Base-by-base conservation (phyloP, 768 basidiomycete genomes). In the Suillus tomentosus region DNA sequence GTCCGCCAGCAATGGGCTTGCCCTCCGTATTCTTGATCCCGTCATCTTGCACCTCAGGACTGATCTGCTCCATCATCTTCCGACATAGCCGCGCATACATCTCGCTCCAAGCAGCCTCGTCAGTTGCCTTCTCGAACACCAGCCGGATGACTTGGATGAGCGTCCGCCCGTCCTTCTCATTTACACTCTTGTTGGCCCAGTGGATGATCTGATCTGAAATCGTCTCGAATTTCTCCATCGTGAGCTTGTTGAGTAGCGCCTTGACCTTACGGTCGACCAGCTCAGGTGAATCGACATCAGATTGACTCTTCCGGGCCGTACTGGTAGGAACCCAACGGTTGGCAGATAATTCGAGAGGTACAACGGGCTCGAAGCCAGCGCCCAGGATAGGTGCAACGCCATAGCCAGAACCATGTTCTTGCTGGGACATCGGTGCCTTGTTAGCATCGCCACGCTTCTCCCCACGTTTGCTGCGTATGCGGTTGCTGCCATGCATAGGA, bases 71-170 rank as follows among this genome's bases (percentile, higher is more conserved):
- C 91, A 96, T 93, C 87, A 98, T 91, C 84, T 95, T 93, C 68
- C 94, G 83, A 74, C 96, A 98, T 45, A 99, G 81, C 39, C 92
- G 88, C 37, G 96, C 96, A 75, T 99, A 98, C 94, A 98, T 98
- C 81, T 94, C 91, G 2, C 94, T 96, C 91, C 94, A 96, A 10
- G 89, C 87, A 50, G 94, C 94, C 76, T 97, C 96, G 75, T 97
- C 95, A 8, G 94, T 97, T 11, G 95, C 96, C 82, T 96, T 97
- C 77, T 97, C 96, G 76, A 97, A 98, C 39, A 98, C 92, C 60
- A 97, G 89, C 64, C 90, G 87, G 77, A 97, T 98, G 74, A 99
- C 96, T 70, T 95, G 93, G 69, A 96, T 96, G 65, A 98, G 87
- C 4, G 95, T 96, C 68, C 91, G 87, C 3, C 95, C 95, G 72